These are phyloP conservation scores for Musa schizocarpa DNA, from an alignment of 176 grass and related monocot species.

Conservation along the genomic window DNA sequence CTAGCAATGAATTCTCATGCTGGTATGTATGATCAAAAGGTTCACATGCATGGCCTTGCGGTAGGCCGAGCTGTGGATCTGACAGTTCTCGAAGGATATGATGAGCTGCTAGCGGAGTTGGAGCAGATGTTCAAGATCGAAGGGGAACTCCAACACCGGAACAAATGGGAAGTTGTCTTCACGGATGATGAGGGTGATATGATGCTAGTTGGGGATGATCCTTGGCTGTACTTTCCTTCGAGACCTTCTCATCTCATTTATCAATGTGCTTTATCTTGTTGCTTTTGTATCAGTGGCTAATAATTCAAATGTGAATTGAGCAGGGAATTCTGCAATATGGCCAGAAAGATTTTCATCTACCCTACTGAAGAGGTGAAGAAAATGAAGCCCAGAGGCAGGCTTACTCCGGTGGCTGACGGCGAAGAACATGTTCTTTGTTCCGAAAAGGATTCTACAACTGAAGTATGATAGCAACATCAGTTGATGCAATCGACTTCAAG, in stretches of 20 bases:
- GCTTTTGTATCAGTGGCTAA: background rate
- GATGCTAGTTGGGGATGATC: constrained; percentile 18
- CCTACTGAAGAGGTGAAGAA: constrained; percentile 28
- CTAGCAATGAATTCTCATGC: too few species aligned
- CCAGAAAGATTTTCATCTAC: constrained; percentile 55
- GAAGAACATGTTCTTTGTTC: background rate
- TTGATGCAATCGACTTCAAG: background rate
- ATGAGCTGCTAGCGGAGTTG: constrained; percentile 5
- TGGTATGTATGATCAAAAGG: background rate
- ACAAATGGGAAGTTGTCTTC: constrained; percentile 16
- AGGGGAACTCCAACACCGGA: constrained; percentile 10
- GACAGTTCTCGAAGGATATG: constrained; percentile 3
- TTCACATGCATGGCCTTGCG: constrained; percentile 22
- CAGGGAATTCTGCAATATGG: constrained; percentile 53
- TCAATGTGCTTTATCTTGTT: background rate
- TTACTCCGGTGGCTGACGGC: background rate
- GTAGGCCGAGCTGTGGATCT: constrained; percentile 22
- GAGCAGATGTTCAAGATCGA: constrained; percentile 19
- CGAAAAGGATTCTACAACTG: background rate
- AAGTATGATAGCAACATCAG: background rate
- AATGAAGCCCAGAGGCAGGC: constrained; percentile 22
- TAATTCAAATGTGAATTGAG: background rate
- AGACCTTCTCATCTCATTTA: background rate
- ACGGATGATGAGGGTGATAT: constrained; percentile 22
- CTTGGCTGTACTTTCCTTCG: background rate